These are phyloP conservation scores for Penicillium nordicum DNA, from an alignment of 2,329 filamentous ascomycete species.

Conservation along the genomic window DNA sequence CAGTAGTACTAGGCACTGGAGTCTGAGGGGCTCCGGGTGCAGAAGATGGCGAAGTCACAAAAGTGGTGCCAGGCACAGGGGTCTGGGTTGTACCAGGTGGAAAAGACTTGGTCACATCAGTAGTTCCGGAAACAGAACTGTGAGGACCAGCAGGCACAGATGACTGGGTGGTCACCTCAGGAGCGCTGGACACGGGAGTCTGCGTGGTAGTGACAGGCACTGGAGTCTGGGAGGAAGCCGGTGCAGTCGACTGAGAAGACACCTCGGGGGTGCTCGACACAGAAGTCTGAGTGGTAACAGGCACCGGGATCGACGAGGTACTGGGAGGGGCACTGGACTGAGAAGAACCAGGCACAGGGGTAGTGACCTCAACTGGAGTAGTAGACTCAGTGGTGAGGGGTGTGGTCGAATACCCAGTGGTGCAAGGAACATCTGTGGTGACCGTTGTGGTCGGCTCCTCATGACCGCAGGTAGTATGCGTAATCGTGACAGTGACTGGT, in stretches of 20 bases:
- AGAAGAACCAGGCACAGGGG: not conserved
- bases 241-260: not conserved
- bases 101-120: not conserved
- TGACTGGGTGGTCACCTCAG: too few relatives aligned
- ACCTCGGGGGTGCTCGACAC: not conserved
- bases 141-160: not conserved
- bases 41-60: not conserved
- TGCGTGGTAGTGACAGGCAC: not conserved
- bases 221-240: not conserved
- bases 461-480: conserved; percentile 20
- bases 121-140: not conserved
- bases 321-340: conserved; percentile 1
- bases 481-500: conserved; percentile 21
- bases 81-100: not conserved
- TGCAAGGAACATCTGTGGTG: conserved; percentile 2
- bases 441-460: conserved; percentile 1
- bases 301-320: not conserved
- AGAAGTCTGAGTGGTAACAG: not conserved
- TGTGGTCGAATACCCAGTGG: not conserved
- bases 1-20: not conserved
- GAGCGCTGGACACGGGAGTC: too few relatives aligned
- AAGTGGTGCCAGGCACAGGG: not conserved
- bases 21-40: not conserved
- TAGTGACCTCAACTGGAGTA: not conserved
- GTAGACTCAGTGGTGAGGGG: not conserved